Conservation (phyloP, 192 early-diverging fungal species). For the Borealophlyctis nickersoniae region DNA sequence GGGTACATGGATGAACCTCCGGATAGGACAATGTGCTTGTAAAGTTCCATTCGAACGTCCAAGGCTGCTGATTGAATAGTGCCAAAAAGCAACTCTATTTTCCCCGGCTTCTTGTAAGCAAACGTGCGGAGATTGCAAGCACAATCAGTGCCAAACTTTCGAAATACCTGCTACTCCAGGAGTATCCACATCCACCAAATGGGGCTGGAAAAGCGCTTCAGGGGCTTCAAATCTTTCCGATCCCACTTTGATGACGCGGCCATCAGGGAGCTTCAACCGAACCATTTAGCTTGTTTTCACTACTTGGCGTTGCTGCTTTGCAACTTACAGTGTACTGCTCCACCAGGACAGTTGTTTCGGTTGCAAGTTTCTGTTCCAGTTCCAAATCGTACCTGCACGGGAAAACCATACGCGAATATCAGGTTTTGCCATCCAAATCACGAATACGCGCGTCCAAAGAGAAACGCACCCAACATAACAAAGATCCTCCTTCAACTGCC, state of each 20-base stretch:
- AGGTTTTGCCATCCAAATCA: no score
- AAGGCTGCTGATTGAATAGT: slow-evolving; percentile 85
- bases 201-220: slow-evolving; percentile 97
- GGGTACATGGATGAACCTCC: slow-evolving; percentile 99
- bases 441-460: neutral
- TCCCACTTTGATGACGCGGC: slow-evolving; percentile 96
- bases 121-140: no score
- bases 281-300: neutral
- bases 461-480: slow-evolving; percentile 86
- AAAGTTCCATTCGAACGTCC: slow-evolving; percentile 91
- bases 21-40: slow-evolving; percentile 96
- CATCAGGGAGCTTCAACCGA: slow-evolving; percentile 94
- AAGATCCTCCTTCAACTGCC: slow-evolving; percentile 96
- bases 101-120: neutral
- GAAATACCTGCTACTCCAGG: slow-evolving; percentile 88
- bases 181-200: slow-evolving; percentile 92
- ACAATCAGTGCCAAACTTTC: no score
- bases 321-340: slow-evolving; percentile 82
- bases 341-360: slow-evolving; percentile 94
- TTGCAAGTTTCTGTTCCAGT: slow-evolving; percentile 89
- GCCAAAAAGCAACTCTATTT: slow-evolving; percentile 86
- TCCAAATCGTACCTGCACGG: slow-evolving; percentile 84
- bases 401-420: slow-evolving; percentile 9
- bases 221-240: slow-evolving; percentile 98
- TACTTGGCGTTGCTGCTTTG: slow-evolving; percentile 6